Conservation (phyloP, 129 eudicot species). For the Escallonia rubra region DNA sequence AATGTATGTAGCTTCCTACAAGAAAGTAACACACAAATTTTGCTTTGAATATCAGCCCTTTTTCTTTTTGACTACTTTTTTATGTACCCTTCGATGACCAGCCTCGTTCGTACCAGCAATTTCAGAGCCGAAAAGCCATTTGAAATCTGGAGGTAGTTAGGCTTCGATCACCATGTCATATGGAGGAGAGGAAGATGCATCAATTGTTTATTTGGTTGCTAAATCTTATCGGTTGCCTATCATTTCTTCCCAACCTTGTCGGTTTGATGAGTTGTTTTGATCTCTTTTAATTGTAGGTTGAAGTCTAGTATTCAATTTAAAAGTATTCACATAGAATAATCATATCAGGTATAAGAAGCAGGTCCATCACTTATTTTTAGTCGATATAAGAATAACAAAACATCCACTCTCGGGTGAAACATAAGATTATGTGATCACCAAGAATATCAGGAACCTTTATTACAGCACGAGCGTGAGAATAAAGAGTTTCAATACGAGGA, state of each 20-base stretch:
- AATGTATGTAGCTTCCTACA: too few species aligned
- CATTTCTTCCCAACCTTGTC: background rate
- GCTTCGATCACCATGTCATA: background rate
- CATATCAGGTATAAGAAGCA: too few species aligned
- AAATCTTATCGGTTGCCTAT: background rate
- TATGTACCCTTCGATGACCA: background rate
- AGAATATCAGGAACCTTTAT: too few species aligned
- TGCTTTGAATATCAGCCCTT: background rate
- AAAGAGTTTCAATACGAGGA: too few species aligned
- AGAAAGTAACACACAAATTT: background rate
- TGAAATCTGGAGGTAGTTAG: background rate
- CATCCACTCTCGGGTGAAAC: too few species aligned
- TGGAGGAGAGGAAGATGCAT: background rate
- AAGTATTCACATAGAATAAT: too few species aligned
- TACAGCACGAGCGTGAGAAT: too few species aligned
- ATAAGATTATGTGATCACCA: too few species aligned
- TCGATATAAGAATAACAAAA: too few species aligned
- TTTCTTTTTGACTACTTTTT: background rate
- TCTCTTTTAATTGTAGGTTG: background rate
- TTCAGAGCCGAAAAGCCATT: background rate
- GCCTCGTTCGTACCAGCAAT: background rate
- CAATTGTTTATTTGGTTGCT: background rate
- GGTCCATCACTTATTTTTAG: too few species aligned
- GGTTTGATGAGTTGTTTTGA: background rate
- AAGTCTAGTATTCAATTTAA: too few species aligned